Evolutionary conservation across 768 basidiomycete species (phyloP), one percentile per base, ranked within the genome.

Genomic region (Pulveroboletus sp.): DNA sequence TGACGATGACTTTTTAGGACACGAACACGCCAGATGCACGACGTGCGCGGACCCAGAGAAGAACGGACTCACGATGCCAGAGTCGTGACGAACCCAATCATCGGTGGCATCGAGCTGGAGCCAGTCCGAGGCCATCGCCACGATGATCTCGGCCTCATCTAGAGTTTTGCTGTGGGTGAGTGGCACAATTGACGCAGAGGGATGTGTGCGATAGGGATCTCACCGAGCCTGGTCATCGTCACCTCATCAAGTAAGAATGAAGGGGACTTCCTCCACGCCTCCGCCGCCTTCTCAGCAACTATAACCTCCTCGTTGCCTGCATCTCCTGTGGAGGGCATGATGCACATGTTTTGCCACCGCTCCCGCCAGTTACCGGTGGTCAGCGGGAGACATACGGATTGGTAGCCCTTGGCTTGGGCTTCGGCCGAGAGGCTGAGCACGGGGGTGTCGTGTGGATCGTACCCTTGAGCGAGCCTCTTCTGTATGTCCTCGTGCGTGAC

Each of bases 1-100:
- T 50, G 50, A 54, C 2, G 4, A 23, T 38, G 56, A 44, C 44
- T 43, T 50, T 49, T 54, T 59, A 27, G 52, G 54, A 51, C 35
- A 38, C 12, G 49, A n/a, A 40, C 55, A 43, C 53, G 56, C 53
- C 38, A 43, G 35, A 46, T 22, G 50, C 56, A 60, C 37, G 49
- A 49, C 36, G 38, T 37, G 43, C 23, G 27, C 26, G 40, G 35
- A 45, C 31, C 6, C 6, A 43, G 40, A 32, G 48, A 51, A 52
- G n/a, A 39, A 36, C 36, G 44, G 39, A 76, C 87, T 70, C 67
- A 93, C 93, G 47, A 95, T 88, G 71, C 95, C 96, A 38, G 93
- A 87, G 63, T 99, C 96, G 60, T 95, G 91, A 38, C 96, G 82
- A 46, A 98, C 85, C 77, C 94, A 92, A 60, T 93, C 91, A 68